Base-by-base conservation (phyloP, 805 yeast species). In the Wickerhamomyces rabaulensis region DNA sequence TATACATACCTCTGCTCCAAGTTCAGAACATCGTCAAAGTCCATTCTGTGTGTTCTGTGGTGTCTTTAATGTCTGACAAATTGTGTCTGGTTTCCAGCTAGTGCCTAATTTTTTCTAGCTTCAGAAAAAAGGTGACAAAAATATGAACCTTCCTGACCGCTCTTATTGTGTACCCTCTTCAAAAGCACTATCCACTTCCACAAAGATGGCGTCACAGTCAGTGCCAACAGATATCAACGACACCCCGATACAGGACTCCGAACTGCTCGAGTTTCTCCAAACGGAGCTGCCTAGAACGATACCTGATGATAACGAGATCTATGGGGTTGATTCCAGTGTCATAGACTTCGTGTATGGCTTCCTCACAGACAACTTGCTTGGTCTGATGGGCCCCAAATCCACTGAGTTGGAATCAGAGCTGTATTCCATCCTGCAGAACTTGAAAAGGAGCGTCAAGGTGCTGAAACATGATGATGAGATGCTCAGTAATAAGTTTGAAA, bases 1-100 rank as follows among this genome's bases (percentile, higher is more conserved):
- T n/a, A n/a, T n/a, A 10, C 63, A 12, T 57, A 72, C 58, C 75
- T 69, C 36, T 78, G 71, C 57, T 87, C 95, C 23, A 84, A 59
- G 53, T 79, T 73, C 36, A 87, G 63, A 8, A 82, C 67, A 10
- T 73, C 78, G 49, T 82, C 86, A 44, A 80, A 62, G 39, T 74
- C 76, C 55, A 63, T 60, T 37, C 9, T 35, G 5, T 27, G 13
- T 10, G 6, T 10, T 10, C n/a, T 27, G 31, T 12, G 13, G n/a
- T 27, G 31, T 5, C n/a, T 27, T 27, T 27, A 15, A 10, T 12
- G 31, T 27, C 31, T 27, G 31, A 27, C 31, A 27, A 27, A 27
- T 27, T 27, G n/a, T 27, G 31, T 22, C 5, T 12, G 31, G n/a
- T 27, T 27, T 27, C 31, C 10, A 8, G 10, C 27, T 25, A 25